Conservation (phyloP, 495 filamentous ascomycete species). For the Copromyces sp. region DNA sequence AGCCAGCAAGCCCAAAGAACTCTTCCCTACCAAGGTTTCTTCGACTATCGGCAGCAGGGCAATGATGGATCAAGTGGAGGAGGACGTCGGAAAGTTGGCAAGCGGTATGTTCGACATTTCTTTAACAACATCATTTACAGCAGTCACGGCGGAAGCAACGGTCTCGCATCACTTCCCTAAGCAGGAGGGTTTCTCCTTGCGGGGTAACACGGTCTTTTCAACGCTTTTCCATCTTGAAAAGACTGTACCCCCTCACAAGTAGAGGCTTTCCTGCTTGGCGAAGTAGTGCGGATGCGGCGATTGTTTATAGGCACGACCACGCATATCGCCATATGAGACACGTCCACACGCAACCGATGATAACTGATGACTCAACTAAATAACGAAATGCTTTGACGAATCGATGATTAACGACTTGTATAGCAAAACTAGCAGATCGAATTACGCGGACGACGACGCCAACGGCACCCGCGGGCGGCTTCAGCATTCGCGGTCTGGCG, state of each 20-base stretch:
- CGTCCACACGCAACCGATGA: not conserved
- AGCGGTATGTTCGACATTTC: conserved; percentile 27
- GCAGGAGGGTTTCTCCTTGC: not conserved
- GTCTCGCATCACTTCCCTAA: not conserved
- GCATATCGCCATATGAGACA: not conserved
- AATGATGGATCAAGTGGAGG: conserved; percentile 29
- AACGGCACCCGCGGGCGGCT: conserved; percentile 17
- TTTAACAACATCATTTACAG: conserved; percentile 1
- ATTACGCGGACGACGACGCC: conserved; percentile 20
- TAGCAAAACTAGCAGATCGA: conserved; percentile 30
- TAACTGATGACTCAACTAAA: not conserved
- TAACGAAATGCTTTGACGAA: not conserved
- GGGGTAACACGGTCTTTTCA: not conserved
- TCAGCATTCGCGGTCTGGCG: conserved; percentile 55
- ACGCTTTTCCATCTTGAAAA: not conserved
- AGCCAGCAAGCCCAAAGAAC: conserved; percentile 45
- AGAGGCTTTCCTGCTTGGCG: not conserved
- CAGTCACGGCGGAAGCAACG: conserved; percentile 5
- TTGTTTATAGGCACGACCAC: not conserved
- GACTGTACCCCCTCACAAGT: not conserved
- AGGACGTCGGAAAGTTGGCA: conserved; percentile 33
- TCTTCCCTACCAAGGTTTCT: conserved; percentile 53
- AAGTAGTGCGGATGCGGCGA: not conserved
- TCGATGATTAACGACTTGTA: conserved; percentile 13
- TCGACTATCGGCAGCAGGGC: conserved; percentile 18